Evolutionary conservation across 129 eudicot genomes (phyloP).

Genomic region (Gnaphalium uliginosum): DNA sequence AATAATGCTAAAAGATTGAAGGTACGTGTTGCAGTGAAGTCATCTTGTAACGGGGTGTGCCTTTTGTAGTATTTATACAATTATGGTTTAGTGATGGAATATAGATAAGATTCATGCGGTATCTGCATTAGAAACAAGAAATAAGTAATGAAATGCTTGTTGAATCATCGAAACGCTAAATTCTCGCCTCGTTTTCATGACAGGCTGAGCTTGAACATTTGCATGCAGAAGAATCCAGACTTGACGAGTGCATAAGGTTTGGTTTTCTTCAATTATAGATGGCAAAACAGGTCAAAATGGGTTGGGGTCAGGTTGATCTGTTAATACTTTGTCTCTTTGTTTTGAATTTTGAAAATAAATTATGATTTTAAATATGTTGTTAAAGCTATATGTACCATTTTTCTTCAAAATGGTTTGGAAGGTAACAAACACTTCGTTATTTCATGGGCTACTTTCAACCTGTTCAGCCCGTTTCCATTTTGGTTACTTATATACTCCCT

Average conservation of each 20-base stretch:
- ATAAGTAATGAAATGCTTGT: neutral
- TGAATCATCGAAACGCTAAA: neutral
- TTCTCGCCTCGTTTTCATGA: constrained; percentile 22
- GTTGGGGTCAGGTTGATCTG: neutral
- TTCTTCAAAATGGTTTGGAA: neutral
- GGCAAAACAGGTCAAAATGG: neutral
- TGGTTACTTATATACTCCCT: neutral
- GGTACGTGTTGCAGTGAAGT: constrained; percentile 38
- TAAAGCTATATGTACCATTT: neutral
- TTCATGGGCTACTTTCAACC: neutral
- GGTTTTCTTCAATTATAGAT: constrained; percentile 16
- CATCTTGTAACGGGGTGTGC: neutral
- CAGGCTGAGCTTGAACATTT: constrained; percentile 63
- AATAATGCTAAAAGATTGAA: constrained; percentile 36
- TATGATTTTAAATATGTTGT: neutral
- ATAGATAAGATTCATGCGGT: neutral
- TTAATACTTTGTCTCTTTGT: neutral
- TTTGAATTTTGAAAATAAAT: neutral
- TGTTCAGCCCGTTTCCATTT: neutral
- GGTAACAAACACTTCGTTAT: neutral
- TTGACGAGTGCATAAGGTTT: constrained; percentile 74
- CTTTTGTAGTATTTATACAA: no score
- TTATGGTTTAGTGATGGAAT: neutral
- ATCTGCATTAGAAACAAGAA: neutral
- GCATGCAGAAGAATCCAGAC: constrained; percentile 52